Evolutionary conservation across 169 alveolate species (phyloP).

Genomic region (Theileria sp.): DNA sequence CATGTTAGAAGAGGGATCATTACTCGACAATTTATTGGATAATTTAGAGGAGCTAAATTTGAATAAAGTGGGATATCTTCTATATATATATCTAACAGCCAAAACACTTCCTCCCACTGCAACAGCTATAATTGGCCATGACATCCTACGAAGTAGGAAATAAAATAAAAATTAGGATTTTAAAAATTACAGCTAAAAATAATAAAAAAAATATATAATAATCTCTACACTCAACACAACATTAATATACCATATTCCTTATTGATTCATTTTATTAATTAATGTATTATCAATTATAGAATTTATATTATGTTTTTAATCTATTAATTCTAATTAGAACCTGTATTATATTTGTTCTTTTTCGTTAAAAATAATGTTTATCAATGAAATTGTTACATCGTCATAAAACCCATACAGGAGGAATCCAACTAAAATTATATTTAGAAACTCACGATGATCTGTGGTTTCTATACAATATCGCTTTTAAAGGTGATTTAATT

Average conservation of each 20-base stretch:
- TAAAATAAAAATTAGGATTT: neutral
- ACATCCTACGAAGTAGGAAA: slow-evolving; percentile 18
- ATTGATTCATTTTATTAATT: neutral
- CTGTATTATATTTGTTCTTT: neutral
- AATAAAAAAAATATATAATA: neutral
- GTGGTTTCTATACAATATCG: slow-evolving; percentile 73
- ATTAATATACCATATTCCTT: neutral
- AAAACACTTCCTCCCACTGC: slow-evolving; percentile 58
- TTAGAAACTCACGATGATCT: slow-evolving; percentile 73
- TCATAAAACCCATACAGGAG: slow-evolving; percentile 35
- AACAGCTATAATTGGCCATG: slow-evolving; percentile 58
- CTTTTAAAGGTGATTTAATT: slow-evolving; percentile 60
- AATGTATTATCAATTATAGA: neutral
- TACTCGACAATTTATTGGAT: neutral
- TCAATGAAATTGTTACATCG: slow-evolving; percentile 41
- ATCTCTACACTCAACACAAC: neutral
- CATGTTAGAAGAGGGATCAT: slow-evolving; percentile 17
- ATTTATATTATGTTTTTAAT: neutral
- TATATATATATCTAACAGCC: slow-evolving; percentile 39
- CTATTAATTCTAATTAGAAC: neutral
- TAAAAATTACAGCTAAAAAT: neutral
- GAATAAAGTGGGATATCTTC: slow-evolving; percentile 37
- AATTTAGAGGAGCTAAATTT: neutral
- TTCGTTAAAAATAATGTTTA: neutral
- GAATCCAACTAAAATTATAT: slow-evolving; percentile 27